These are phyloP conservation scores for Cladobotryum mycophilum DNA, from an alignment of 2,329 filamentous ascomycete genomes.

Conservation along the genomic window DNA sequence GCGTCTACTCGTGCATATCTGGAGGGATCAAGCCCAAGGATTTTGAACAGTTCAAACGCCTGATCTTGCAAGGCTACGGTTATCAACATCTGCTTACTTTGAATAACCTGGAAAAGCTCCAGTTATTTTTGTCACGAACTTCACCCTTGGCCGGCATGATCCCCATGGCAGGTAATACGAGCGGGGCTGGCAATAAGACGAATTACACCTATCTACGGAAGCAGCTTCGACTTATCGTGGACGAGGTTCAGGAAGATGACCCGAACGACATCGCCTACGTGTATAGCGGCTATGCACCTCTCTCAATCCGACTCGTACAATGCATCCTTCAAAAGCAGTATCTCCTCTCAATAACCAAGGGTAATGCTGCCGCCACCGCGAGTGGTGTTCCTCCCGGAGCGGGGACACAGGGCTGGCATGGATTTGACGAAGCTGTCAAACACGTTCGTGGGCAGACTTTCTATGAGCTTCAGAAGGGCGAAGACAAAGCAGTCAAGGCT, in stretches of 20 bases:
- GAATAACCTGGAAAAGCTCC: constrained; percentile 79
- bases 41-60: constrained; percentile 79
- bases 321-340: constrained; percentile 88
- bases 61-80: constrained; percentile 87
- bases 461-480: constrained; percentile 84
- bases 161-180: constrained; percentile 57
- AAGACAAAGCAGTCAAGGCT: constrained; percentile 87
- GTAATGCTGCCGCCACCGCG: constrained; percentile 38
- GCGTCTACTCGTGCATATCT: constrained; percentile 83
- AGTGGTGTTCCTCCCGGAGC: constrained; percentile 37
- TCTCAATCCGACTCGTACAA: constrained; percentile 86
- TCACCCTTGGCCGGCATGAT: constrained; percentile 77
- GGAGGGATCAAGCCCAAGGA: constrained; percentile 86
- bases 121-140: constrained; percentile 71
- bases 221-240: constrained; percentile 80
- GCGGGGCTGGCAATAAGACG: constrained; percentile 61
- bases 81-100: constrained; percentile 92
- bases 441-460: constrained; percentile 84
- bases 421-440: constrained; percentile 88
- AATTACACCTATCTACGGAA: constrained; percentile 89
- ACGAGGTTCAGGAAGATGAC: constrained; percentile 92
- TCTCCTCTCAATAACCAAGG: constrained; percentile 63
- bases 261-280: constrained; percentile 96
- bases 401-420: constrained; percentile 76
- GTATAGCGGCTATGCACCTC: constrained; percentile 91